phyloP scores from a whole-genome alignment of 257 asterid species.

The Jaltomata sinuosa region DNA sequence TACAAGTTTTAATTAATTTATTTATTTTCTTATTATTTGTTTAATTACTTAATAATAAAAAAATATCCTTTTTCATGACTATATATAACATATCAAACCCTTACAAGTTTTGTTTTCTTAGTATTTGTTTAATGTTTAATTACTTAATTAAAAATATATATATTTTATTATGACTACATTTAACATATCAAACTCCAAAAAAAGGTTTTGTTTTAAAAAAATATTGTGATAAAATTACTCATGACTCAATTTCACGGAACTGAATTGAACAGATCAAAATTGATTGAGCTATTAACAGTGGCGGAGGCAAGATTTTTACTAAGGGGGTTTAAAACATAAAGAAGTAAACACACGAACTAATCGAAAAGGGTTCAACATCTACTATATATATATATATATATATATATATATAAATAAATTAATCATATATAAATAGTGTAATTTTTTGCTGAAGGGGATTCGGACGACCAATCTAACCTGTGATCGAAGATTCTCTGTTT shows the following conservation, averaged over 20 bases:
- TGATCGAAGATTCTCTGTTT: conserved; percentile 38
- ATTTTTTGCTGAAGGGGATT: too few relatives aligned
- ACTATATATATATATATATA: too few relatives aligned
- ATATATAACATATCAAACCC: neutral
- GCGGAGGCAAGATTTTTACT: too few relatives aligned
- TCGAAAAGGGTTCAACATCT: too few relatives aligned
- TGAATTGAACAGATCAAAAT: neutral
- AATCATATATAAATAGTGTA: too few relatives aligned
- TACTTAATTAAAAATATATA: neutral
- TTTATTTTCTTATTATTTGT: neutral
- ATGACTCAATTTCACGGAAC: neutral
- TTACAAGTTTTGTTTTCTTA: neutral
- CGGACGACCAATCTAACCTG: too few relatives aligned
- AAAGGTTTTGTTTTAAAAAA: too few relatives aligned
- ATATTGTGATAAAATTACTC: neutral
- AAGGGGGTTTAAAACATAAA: too few relatives aligned
- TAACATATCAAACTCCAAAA: neutral
- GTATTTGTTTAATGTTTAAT: neutral
- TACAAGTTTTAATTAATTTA: neutral
- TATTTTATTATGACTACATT: neutral
- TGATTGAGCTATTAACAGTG: neutral
- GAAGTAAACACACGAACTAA: too few relatives aligned
- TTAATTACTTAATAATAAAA: neutral
- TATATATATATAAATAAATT: too few relatives aligned
- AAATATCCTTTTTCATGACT: neutral